Conservation (phyloP, 2,329 filamentous ascomycete genomes). For the Colletotrichum australisinense region DNA sequence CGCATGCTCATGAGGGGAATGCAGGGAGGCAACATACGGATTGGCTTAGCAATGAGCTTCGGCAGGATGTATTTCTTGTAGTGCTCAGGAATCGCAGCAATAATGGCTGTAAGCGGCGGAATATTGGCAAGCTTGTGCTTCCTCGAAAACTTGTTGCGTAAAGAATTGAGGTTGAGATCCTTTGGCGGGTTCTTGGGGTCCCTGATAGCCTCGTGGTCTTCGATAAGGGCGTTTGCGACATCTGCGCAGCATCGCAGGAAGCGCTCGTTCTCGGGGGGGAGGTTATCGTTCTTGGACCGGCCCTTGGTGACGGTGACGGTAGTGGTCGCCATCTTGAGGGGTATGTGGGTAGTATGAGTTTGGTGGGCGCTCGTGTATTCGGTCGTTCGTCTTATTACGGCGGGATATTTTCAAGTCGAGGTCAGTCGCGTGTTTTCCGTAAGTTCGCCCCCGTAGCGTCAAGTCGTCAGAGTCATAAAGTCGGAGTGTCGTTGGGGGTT, state of each 20-base stretch:
- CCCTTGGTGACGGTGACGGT: slow-evolving; percentile 71
- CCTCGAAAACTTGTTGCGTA: slow-evolving; percentile 89
- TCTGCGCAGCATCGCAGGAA: slow-evolving; percentile 96
- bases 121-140: slow-evolving; percentile 91
- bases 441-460: not conserved
- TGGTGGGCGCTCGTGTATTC: not conserved
- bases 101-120: slow-evolving; percentile 94
- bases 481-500: not conserved
- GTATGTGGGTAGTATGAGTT: not conserved
- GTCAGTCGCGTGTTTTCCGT: too few species aligned
- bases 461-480: slow-evolving; percentile 7
- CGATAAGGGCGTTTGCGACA: slow-evolving; percentile 91
- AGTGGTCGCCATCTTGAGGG: slow-evolving; percentile 51
- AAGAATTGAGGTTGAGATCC: slow-evolving; percentile 91
- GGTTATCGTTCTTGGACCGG: slow-evolving; percentile 78
- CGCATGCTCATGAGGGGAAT: too few species aligned
- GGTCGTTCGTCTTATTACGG: not conserved
- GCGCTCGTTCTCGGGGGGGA: slow-evolving; percentile 93
- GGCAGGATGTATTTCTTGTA: slow-evolving; percentile 99
- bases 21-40: slow-evolving; percentile 66
- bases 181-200: slow-evolving; percentile 79
- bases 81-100: slow-evolving; percentile 97
- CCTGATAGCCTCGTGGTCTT: slow-evolving; percentile 87
- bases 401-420: not conserved
- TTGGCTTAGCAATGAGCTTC: slow-evolving; percentile 96